Base-by-base conservation (phyloP, 805 yeast genomes). In the Wickerhamomyces ciferrii region DNA sequence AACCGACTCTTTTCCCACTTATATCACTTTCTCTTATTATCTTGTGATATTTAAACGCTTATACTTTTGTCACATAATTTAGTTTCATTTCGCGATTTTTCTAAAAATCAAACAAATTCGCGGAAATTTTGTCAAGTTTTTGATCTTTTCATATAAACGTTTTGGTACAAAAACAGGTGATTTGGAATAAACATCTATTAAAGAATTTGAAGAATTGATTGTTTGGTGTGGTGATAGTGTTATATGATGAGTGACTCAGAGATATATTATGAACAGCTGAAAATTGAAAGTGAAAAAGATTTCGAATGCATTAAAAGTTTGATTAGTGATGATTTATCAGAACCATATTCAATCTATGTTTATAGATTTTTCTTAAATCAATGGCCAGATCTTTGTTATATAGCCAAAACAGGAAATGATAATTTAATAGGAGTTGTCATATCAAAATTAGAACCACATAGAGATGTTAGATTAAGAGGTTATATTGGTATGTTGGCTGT, bases 401-500 rank as follows among this genome's bases (percentile, higher is more conserved):
- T 87, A 35, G 92, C 85, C 10, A 75, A 74, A 48, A 74, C 70
- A 42, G 54, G 38, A 18, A 61, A 58, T 7, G 60, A 49, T 5
- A 56, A 60, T 18, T 73, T 84, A 2, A 71, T 91, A n/a, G 99
- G 97, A 3, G 87, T 85, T 35, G 82, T 92, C 8, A 87, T 94
- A 7, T 83, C 95, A 44, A 88, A 90, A 57, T 78, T 82, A 13
- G 96, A 87, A 52, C 70, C 77, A 1, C 97, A 92, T 65, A 74
- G 92, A 48, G 73, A 76, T 20, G 83, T 79, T 11, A 72, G 96
- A 49, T 61, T 73, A 54, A 74, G 99, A 49, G 99, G 99, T 0
- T 94, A 94, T 59, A 91, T 94, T 25, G 99, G 97, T 2, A 94
- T 94, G 99, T 68, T 94, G 45, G 96, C 95, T 0, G 96, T 92